phyloP scores from a whole-genome alignment of 75 land plant genomes.

The Selaginella tamariscina region DNA sequence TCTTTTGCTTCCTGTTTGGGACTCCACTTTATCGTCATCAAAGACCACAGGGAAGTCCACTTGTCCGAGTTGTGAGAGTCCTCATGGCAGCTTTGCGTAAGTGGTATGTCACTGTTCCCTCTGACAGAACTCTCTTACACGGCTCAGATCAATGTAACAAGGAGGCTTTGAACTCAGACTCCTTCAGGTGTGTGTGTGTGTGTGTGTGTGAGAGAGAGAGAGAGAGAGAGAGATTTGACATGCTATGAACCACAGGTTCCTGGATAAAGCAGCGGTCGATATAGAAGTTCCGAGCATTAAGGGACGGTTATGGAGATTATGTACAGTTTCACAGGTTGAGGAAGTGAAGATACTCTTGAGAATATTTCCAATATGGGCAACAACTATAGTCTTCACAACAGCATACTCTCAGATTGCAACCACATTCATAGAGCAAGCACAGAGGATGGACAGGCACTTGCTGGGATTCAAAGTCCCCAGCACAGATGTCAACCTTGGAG shows the following conservation, averaged over 20 bases:
- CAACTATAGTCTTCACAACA: neutral
- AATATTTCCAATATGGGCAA: constrained; percentile 12
- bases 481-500: constrained; percentile 56
- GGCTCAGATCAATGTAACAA: neutral
- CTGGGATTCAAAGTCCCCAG: constrained; percentile 35
- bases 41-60: constrained; percentile 7
- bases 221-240: neutral
- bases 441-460: neutral
- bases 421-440: constrained; percentile 2
- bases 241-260: neutral
- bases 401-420: neutral
- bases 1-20: neutral
- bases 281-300: neutral
- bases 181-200: neutral
- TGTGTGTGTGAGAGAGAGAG: too few species aligned
- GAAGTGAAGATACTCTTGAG: constrained; percentile 6
- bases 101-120: neutral
- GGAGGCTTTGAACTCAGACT: neutral
- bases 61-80: neutral
- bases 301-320: neutral
- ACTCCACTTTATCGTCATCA: constrained; percentile 1
- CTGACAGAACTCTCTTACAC: neutral
- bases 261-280: constrained; percentile 2
- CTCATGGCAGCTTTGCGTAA: neutral
- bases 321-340: constrained; percentile 3